phyloP scores from a whole-genome alignment of 345 rosid species.

The Hibiscus mutabilis region DNA sequence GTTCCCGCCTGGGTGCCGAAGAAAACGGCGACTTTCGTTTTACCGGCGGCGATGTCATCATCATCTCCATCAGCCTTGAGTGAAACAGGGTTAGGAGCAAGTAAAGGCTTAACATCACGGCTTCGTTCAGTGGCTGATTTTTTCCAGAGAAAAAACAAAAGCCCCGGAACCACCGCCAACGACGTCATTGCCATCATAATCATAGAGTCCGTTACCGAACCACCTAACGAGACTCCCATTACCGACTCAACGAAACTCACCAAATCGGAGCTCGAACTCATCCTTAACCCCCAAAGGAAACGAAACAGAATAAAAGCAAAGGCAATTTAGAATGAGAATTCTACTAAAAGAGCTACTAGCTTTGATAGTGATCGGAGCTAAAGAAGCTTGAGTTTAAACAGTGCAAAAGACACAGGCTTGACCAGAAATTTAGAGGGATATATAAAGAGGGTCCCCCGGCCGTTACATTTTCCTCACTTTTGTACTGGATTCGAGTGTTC shows the following conservation, averaged over 20 bases:
- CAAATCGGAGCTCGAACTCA: slow-evolving; percentile 36
- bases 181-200: slow-evolving; percentile 50
- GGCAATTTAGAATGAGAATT: background rate
- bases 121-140: slow-evolving; percentile 45
- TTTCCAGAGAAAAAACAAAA: slow-evolving; percentile 47
- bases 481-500: too few relatives aligned
- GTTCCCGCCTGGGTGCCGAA: slow-evolving; percentile 73
- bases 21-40: slow-evolving; percentile 47
- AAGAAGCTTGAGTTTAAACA: background rate
- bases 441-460: background rate
- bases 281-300: slow-evolving; percentile 3
- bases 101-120: slow-evolving; percentile 39
- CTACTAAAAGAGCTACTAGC: too few relatives aligned
- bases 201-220: slow-evolving; percentile 39
- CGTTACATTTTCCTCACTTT: background rate
- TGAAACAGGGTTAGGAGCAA: slow-evolving; percentile 38
- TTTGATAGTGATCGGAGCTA: too few relatives aligned
- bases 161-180: slow-evolving; percentile 42
- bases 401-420: background rate
- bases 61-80: slow-evolving; percentile 34
- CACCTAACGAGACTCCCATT: slow-evolving; percentile 34
- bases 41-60: slow-evolving; percentile 43
- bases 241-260: slow-evolving; percentile 44
- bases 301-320: background rate
- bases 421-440: background rate